Conservation (phyloP, 169 alveolate species). For the Miamiensis avidus region DNA sequence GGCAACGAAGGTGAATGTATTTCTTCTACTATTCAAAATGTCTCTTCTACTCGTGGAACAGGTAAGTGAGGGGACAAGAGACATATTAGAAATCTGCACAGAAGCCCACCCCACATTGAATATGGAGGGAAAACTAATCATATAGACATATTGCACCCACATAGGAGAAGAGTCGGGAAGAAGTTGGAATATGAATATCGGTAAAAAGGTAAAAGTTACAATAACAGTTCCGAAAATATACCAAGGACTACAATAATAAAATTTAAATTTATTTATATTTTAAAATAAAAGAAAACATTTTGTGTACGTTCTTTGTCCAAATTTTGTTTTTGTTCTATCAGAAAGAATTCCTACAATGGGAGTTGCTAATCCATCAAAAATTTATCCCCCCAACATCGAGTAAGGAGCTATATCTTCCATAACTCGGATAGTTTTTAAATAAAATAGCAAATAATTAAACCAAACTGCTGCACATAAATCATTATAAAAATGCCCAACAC, state of each 20-base stretch:
- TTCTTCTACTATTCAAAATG: constrained; percentile 51
- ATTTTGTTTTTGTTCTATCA: constrained; percentile 56
- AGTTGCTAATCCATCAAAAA: constrained; percentile 72
- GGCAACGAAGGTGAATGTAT: constrained; percentile 60
- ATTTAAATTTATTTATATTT: too few species aligned
- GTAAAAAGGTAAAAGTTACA: constrained; percentile 57
- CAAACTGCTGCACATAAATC: constrained; percentile 81
- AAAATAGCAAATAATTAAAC: constrained; percentile 48
- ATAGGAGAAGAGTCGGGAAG: neutral
- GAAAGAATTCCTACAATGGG: constrained; percentile 64
- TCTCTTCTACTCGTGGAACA: constrained; percentile 51
- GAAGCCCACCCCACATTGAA: constrained; percentile 84
- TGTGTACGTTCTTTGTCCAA: constrained; percentile 54
- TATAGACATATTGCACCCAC: constrained; percentile 42
- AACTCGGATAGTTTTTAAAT: constrained; percentile 17
- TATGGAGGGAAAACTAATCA: constrained; percentile 57
- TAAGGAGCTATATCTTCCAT: constrained; percentile 51
- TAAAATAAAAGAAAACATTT: too few species aligned
- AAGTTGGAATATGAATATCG: constrained; percentile 26
- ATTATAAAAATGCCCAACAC: constrained; percentile 75
- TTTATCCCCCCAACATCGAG: constrained; percentile 63
- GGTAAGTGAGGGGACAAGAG: constrained; percentile 70
- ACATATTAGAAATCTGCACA: constrained; percentile 74
- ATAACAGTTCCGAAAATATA: constrained; percentile 60
- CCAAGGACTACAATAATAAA: constrained; percentile 48